These are phyloP conservation scores for Teunomyces atbi DNA, from an alignment of 805 yeast species.

Conservation along the genomic window DNA sequence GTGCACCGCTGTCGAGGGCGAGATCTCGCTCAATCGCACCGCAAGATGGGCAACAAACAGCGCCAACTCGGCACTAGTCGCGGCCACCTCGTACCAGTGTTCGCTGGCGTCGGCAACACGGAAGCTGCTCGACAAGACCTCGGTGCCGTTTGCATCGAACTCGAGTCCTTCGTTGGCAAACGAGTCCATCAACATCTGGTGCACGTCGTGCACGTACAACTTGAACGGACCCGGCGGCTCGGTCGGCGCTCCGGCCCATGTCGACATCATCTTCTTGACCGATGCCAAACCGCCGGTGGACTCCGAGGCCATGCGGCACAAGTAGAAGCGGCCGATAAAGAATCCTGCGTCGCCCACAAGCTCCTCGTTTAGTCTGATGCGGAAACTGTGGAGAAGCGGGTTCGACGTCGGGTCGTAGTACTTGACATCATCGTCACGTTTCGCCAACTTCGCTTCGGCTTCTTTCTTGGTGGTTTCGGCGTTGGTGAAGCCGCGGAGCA, in stretches of 20 bases:
- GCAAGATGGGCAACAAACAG: conserved; percentile 25
- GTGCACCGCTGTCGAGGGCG: conserved; percentile 17
- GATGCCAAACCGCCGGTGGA: conserved; percentile 37
- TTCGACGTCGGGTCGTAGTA: conserved; percentile 41
- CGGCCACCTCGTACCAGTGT: conserved; percentile 38
- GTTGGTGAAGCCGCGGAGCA: conserved; percentile 35
- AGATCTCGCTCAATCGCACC: conserved; percentile 19
- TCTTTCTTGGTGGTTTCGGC: conserved; percentile 30
- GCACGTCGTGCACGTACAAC: conserved; percentile 42
- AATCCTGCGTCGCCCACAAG: conserved; percentile 42
- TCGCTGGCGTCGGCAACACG: conserved; percentile 8
- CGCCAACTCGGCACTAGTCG: conserved; percentile 25
- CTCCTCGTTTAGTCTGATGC: conserved; percentile 33
- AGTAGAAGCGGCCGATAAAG: conserved; percentile 38
- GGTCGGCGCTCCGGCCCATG: conserved; percentile 15
- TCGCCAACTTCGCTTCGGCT: conserved; percentile 28
- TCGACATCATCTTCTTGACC: conserved; percentile 30
- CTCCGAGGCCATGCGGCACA: conserved; percentile 35
- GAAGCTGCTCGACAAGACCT: conserved; percentile 12
- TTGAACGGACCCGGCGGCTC: conserved; percentile 30
- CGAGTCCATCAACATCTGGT: conserved; percentile 27
- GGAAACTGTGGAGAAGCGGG: conserved; percentile 33
- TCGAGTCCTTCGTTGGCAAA: conserved; percentile 33
- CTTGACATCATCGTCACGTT: conserved; percentile 22
- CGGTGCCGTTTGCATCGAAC: conserved; percentile 31